Percentiles rank a stretch among this genome's conserved stretches.
Conservation (phyloP, 2,329 filamentous ascomycete genomes). For the Dothideomycetes sp. region DNA sequence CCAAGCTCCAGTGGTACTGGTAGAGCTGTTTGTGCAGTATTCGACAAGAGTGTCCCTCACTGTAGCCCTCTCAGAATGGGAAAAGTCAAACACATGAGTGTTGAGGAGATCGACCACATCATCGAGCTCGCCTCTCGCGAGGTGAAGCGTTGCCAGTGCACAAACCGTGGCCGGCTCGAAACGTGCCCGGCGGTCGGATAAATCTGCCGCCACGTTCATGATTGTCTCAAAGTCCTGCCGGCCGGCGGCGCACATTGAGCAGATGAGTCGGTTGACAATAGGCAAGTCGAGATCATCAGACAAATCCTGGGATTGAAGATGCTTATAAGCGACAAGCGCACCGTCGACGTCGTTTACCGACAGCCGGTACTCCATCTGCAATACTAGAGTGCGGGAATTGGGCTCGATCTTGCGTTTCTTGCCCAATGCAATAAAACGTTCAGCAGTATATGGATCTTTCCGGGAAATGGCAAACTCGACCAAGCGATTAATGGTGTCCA, state of each 20-base stretch:
- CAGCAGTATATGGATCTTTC: slow-evolving; percentile 59
- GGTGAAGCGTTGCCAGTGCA: slow-evolving; percentile 60
- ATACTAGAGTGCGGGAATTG: slow-evolving; percentile 58
- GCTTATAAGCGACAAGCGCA: slow-evolving; percentile 54
- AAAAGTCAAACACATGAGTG: slow-evolving; percentile 59
- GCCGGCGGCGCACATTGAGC: slow-evolving; percentile 50
- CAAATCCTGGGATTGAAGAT: slow-evolving; percentile 47
- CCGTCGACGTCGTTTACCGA: slow-evolving; percentile 60
- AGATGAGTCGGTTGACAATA: slow-evolving; percentile 61
- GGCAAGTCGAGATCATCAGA: slow-evolving; percentile 48
- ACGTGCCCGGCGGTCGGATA: slow-evolving; percentile 58
- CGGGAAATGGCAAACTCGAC: slow-evolving; percentile 61
- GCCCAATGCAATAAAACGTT: slow-evolving; percentile 60
- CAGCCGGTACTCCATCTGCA: slow-evolving; percentile 69
- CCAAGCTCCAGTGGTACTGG: slow-evolving; percentile 53
- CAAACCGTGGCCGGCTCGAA: slow-evolving; percentile 67
- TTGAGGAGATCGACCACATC: slow-evolving; percentile 78
- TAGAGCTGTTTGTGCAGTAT: slow-evolving; percentile 54
- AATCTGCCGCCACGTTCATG: slow-evolving; percentile 58
- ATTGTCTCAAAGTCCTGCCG: slow-evolving; percentile 59
- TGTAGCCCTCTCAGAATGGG: slow-evolving; percentile 54
- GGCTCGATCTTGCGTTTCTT: slow-evolving; percentile 53
- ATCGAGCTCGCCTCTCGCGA: slow-evolving; percentile 63
- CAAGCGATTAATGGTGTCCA: slow-evolving; percentile 64
- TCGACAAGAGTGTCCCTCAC: slow-evolving; percentile 56